Conservation (phyloP, 441 rosid genomes). For the Daphne laureola region DNA sequence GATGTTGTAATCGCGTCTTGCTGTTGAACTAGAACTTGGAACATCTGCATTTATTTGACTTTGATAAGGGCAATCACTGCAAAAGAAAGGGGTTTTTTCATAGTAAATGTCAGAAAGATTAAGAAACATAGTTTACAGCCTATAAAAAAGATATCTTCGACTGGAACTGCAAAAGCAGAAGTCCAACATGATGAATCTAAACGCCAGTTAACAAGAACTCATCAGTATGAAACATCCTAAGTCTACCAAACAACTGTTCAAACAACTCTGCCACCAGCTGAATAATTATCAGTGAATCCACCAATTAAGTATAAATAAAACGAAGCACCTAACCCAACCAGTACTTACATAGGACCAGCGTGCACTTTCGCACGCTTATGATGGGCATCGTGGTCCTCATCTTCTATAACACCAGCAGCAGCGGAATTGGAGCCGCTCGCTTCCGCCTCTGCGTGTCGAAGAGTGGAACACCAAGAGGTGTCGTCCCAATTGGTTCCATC, state of each 20-base stretch:
- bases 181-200: not conserved
- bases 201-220: not conserved
- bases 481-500: constrained; percentile 24
- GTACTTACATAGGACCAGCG: constrained; percentile 46
- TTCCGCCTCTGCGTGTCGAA: constrained; percentile 42
- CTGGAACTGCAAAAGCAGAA: not conserved
- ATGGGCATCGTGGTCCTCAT: constrained; percentile 44
- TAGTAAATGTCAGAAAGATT: constrained; percentile 4
- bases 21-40: constrained; percentile 31
- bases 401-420: constrained; percentile 24
- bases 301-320: not conserved
- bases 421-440: constrained; percentile 24
- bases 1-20: constrained; percentile 27
- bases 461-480: constrained; percentile 18
- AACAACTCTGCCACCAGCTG: not conserved
- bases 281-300: no score
- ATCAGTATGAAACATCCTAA: not conserved
- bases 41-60: constrained; percentile 27
- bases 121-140: not conserved
- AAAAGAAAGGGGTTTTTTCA: constrained; percentile 14
- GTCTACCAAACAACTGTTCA: not conserved
- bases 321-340: not conserved
- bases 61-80: constrained; percentile 36
- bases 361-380: constrained; percentile 81
- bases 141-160: not conserved